Conservation (phyloP, 2,329 filamentous ascomycete genomes). For the Colletotrichum coccodes region DNA sequence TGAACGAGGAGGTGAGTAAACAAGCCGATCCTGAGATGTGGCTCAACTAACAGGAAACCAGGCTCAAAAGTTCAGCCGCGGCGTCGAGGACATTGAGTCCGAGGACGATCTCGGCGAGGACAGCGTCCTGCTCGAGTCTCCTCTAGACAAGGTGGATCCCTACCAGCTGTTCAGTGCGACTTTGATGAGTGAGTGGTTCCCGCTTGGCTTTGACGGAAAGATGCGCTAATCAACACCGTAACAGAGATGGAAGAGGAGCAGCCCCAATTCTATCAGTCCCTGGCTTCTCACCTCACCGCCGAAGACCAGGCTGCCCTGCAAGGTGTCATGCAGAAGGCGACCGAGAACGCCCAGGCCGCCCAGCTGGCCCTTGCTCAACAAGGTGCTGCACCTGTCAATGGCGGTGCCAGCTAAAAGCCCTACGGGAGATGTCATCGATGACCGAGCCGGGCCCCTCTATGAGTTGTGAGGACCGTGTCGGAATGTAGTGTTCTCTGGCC, state of each 20-base stretch:
- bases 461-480: conserved; percentile 10
- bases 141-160: conserved; percentile 93
- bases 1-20: conserved; percentile 82
- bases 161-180: conserved; percentile 89
- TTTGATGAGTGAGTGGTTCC: conserved; percentile 76
- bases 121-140: conserved; percentile 90
- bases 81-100: conserved; percentile 72
- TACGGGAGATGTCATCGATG: conserved; percentile 32
- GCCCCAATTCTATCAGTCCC: conserved; percentile 84
- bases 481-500: conserved; percentile 10
- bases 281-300: conserved; percentile 80
- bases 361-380: conserved; percentile 38
- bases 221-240: conserved; percentile 37
- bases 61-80: conserved; percentile 85
- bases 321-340: conserved; percentile 74
- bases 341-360: conserved; percentile 53
- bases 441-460: conserved; percentile 32
- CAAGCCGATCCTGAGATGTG: background rate
- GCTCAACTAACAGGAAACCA: conserved; percentile 47
- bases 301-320: conserved; percentile 88
- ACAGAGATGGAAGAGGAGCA: conserved; percentile 89
- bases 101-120: conserved; percentile 94
- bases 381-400: conserved; percentile 36
- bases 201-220: background rate
- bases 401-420: conserved; percentile 34